Evolutionary conservation across 352 stramenopile species (phyloP).

Genomic region (Pythium diclinum): DNA sequence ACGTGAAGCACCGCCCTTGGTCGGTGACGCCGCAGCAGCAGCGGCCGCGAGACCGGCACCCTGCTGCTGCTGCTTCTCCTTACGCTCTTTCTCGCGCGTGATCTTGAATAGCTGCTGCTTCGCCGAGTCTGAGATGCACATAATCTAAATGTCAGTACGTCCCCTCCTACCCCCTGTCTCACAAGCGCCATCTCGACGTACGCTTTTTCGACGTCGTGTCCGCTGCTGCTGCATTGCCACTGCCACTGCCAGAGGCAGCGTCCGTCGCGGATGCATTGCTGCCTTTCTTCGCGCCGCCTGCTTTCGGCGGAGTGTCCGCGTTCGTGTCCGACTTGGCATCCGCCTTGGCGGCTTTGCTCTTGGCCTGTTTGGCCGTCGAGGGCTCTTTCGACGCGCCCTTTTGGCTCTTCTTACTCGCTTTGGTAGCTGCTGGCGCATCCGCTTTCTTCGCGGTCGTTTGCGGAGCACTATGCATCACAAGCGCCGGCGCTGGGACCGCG

Average conservation of each 20-base stretch:
- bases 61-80: constrained; percentile 31
- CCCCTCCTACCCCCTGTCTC: neutral
- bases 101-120: constrained; percentile 32
- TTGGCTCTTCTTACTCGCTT: constrained; percentile 15
- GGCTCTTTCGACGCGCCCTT: constrained; percentile 7
- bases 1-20: neutral
- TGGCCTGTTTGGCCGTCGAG: constrained; percentile 13
- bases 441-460: neutral
- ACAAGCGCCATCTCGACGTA: constrained; percentile 4
- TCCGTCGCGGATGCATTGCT: neutral
- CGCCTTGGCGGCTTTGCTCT: constrained; percentile 22
- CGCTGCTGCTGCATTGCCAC: constrained; percentile 7
- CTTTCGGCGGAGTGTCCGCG: neutral
- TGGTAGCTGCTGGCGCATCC: constrained; percentile 5
- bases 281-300: neutral
- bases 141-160: neutral
- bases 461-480: neutral
- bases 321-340: constrained; percentile 1
- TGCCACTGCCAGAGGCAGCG: neutral
- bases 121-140: constrained; percentile 10
- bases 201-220: constrained; percentile 17
- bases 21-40: neutral
- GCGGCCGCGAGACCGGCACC: constrained; percentile 1
- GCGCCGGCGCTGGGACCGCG: neutral
- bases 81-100: constrained; percentile 34